Base-by-base conservation (phyloP, 2,329 filamentous ascomycete species). In the Aspergillus quadricinctus region DNA sequence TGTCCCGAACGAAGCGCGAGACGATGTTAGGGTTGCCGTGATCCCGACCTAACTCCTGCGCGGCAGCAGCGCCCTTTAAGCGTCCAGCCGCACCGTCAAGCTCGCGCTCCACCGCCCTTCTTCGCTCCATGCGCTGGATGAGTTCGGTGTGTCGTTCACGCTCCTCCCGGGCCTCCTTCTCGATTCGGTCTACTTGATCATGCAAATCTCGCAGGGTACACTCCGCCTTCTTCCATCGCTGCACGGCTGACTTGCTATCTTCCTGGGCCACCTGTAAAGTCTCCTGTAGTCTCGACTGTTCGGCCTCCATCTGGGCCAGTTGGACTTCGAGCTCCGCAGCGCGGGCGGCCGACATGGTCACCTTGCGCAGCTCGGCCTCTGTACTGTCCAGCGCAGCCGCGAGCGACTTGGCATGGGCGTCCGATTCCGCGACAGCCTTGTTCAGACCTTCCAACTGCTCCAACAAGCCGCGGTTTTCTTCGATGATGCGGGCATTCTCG, bases 1-100 rank as follows among this genome's bases (percentile, higher is more conserved):
- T 89, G 71, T 97, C 94, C 64, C 92, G 91, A 55, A 99, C 94
- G 65, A 99, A 97, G 69, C 95, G 90, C 21, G 90, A 92, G n/a
- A 97, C 90, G 40, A 96, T 90, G 56, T 80, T 86, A 59, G 80
- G 85, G 9, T 83, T 81, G 55, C 77, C 78, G 62, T 83, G 83
- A 29, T 83, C 80, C 3, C 82, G 80, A 3, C 81, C 81, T 43
- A 89, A 76, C 2, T 85, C 85, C 62, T 85, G 88, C 28, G 82
- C 81, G 0, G 88, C 90, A 3, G 91, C 91, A 11, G 89, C 88
- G 9, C 89, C 88, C 73, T 93, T 94, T 53, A 96, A 80, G 54
- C 91, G 83, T 31, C 88, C 88, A 11, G 90, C 90, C 2, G 91
- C 90, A 25, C 86, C 86, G 64, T 88, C 87, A 46, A 97, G 79